These are phyloP conservation scores for Cubamyces sp. DNA, from an alignment of 768 basidiomycete species.

Conservation along the genomic window DNA sequence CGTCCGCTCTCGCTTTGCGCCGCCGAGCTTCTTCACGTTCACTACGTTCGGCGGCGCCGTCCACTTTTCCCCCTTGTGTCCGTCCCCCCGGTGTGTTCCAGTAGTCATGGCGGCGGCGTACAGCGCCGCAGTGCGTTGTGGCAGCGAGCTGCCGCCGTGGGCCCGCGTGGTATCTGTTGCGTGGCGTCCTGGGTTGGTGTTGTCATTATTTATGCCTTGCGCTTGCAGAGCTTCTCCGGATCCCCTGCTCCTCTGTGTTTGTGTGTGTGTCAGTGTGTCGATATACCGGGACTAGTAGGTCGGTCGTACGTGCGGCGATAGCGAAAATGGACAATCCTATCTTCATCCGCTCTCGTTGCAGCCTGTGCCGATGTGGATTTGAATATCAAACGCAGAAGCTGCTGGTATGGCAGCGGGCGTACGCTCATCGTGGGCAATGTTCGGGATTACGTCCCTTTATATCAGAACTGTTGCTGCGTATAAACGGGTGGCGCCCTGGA, in stretches of 20 bases:
- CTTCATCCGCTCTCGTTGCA: not conserved
- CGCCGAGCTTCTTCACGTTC: constrained; percentile 2
- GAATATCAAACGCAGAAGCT: too few species aligned
- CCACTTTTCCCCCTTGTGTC: not conserved
- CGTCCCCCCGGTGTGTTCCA: not conserved
- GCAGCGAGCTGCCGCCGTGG: constrained; percentile 16
- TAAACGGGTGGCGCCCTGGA: too few species aligned
- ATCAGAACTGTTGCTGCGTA: too few species aligned
- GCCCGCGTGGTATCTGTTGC: not conserved
- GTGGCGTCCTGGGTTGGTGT: constrained; percentile 19
- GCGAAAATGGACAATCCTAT: constrained; percentile 15
- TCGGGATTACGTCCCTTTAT: too few species aligned
- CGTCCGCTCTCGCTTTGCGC: constrained; percentile 6
- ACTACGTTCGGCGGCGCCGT: constrained; percentile 4
- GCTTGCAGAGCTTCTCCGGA: not conserved
- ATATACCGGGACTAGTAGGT: constrained; percentile 10
- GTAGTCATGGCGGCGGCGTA: constrained; percentile 9
- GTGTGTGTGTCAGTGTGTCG: constrained; percentile 13
- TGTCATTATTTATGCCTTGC: constrained; percentile 27
- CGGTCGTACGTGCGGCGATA: constrained; percentile 6
- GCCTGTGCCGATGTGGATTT: too few species aligned
- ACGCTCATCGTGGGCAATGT: too few species aligned
- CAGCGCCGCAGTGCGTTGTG: constrained; percentile 24
- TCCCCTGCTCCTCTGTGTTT: not conserved
- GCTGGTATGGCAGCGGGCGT: too few species aligned